These are phyloP conservation scores for Pseudopithomyces maydicus DNA, from an alignment of 2,329 filamentous ascomycete species.

Conservation along the genomic window DNA sequence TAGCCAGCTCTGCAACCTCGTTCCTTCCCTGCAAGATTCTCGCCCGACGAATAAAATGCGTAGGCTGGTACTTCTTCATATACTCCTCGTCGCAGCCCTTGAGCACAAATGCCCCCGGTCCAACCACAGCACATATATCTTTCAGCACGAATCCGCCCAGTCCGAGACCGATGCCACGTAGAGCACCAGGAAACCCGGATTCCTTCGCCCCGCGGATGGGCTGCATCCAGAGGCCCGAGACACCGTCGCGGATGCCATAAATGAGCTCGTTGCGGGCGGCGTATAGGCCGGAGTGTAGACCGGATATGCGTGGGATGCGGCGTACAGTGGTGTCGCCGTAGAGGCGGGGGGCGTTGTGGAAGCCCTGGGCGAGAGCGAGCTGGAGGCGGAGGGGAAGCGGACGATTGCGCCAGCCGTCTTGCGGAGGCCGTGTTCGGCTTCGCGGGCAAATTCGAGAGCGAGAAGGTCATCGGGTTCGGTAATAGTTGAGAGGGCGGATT, in stretches of 20 bases:
- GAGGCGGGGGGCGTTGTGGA: slow-evolving; percentile 72
- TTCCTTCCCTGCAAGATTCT: slow-evolving; percentile 62
- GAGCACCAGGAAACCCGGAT: slow-evolving; percentile 60
- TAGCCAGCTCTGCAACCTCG: slow-evolving; percentile 30
- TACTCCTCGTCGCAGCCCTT: slow-evolving; percentile 68
- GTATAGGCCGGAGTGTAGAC: slow-evolving; percentile 64
- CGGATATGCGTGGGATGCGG: slow-evolving; percentile 66
- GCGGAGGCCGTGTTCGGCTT: slow-evolving; percentile 59
- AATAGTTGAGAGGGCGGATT: slow-evolving; percentile 36
- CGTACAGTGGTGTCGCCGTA: slow-evolving; percentile 74
- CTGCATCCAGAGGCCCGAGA: slow-evolving; percentile 66
- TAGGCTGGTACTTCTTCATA: slow-evolving; percentile 59
- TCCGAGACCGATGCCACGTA: slow-evolving; percentile 63
- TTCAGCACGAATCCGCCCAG: slow-evolving; percentile 69
- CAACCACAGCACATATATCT: slow-evolving; percentile 65
- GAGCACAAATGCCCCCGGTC: slow-evolving; percentile 65
- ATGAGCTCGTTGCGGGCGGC: slow-evolving; percentile 66
- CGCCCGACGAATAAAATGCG: slow-evolving; percentile 60
- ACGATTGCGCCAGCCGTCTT: slow-evolving; percentile 59
- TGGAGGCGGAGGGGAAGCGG: slow-evolving; percentile 64
- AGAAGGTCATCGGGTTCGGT: slow-evolving; percentile 31
- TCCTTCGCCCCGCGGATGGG: slow-evolving; percentile 63
- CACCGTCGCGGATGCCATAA: slow-evolving; percentile 68
- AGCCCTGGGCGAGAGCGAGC: slow-evolving; percentile 68
- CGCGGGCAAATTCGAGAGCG: slow-evolving; percentile 47